Percentiles rank a stretch among this genome's conserved stretches.
Conservation (phyloP, 805 yeast genomes). For the Yarrowia deformans region DNA sequence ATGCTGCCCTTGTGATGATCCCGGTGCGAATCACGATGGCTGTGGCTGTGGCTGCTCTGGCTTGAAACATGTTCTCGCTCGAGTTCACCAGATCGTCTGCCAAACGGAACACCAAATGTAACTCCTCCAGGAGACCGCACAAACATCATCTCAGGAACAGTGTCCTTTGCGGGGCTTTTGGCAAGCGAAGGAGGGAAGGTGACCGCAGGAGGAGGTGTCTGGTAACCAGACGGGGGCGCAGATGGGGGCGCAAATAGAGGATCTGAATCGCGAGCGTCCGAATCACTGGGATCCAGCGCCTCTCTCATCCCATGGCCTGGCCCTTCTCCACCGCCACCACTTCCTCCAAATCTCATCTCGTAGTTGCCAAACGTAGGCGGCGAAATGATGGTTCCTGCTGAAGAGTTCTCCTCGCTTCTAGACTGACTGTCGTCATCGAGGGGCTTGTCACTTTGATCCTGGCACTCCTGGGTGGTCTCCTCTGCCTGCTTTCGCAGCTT, state of each 20-base stretch:
- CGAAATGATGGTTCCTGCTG: conserved; percentile 19
- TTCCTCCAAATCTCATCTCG: conserved; percentile 18
- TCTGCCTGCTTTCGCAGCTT: conserved; percentile 10
- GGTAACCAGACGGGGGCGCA: background rate
- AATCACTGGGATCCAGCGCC: background rate
- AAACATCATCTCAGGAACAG: conserved; percentile 30
- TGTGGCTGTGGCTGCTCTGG: background rate
- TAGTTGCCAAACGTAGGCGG: conserved; percentile 21
- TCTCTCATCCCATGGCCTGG: background rate
- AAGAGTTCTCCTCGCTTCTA: conserved; percentile 13
- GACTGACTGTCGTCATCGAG: conserved; percentile 23
- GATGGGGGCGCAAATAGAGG: conserved; percentile 11
- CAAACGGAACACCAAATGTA: conserved; percentile 13
- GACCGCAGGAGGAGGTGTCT: background rate
- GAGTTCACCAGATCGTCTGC: conserved; percentile 1
- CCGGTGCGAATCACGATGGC: background rate
- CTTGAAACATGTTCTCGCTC: background rate
- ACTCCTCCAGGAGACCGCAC: conserved; percentile 28
- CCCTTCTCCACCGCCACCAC: conserved; percentile 4
- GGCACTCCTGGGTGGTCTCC: background rate
- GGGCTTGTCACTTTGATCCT: conserved; percentile 8
- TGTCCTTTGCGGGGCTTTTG: conserved; percentile 1
- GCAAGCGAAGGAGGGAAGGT: background rate
- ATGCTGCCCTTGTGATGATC: conserved; percentile 14
- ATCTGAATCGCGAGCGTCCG: background rate